These are phyloP conservation scores for Trametes coccinea DNA, from an alignment of 768 basidiomycete species.

Conservation along the genomic window DNA sequence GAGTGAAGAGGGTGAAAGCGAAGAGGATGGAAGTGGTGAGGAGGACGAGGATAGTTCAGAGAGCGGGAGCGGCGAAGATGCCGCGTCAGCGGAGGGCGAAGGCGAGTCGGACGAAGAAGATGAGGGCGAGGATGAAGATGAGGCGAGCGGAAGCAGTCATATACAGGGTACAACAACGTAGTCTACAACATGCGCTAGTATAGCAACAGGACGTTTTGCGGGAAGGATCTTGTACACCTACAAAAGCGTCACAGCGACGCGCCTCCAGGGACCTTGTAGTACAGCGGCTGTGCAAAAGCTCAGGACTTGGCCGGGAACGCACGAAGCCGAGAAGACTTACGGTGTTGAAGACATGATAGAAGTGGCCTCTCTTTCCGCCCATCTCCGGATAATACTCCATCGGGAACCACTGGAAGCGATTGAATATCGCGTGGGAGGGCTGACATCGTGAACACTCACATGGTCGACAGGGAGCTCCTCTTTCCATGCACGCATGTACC, in stretches of 20 bases:
- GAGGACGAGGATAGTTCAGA: conserved; percentile 27
- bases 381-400: conserved; percentile 62
- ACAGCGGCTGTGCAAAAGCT: conserved; percentile 34
- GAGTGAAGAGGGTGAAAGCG: conserved; percentile 28
- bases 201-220: conserved; percentile 5
- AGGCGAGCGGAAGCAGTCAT: conserved; percentile 30
- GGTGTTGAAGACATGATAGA: conserved; percentile 75
- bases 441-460: conserved; percentile 41
- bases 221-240: neutral
- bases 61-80: conserved; percentile 25
- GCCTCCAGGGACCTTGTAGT: conserved; percentile 42
- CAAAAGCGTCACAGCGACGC: conserved; percentile 29
- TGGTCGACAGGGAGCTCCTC: conserved; percentile 65
- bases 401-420: conserved; percentile 65
- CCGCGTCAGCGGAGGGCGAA: conserved; percentile 17
- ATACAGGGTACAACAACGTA: conserved; percentile 23
- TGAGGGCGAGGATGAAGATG: conserved; percentile 33
- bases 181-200: conserved; percentile 20
- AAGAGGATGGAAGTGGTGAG: conserved; percentile 38
- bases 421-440: neutral
- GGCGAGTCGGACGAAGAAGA: conserved; percentile 19
- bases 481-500: conserved; percentile 68
- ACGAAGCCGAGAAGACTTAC: no score
- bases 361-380: conserved; percentile 69
- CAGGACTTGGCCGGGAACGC: no score